Evolutionary conservation across 2,329 filamentous ascomycete species (phyloP).

Genomic region (Paracamarosporium sp.): DNA sequence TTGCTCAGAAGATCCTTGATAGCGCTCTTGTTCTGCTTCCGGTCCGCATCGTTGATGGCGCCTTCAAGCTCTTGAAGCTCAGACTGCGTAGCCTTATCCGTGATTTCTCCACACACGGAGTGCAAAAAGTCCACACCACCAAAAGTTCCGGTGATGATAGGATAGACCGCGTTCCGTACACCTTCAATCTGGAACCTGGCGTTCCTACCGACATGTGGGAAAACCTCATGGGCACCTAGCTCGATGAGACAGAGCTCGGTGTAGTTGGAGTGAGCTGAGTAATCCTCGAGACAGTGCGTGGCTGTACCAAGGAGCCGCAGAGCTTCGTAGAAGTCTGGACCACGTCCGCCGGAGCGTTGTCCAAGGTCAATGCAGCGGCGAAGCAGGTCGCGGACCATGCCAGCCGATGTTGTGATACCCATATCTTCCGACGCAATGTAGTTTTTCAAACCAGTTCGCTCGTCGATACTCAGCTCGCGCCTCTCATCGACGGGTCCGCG

Average conservation of each 20-base stretch:
- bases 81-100: constrained; percentile 88
- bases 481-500: constrained; percentile 82
- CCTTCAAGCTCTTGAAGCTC: constrained; percentile 89
- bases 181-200: constrained; percentile 76
- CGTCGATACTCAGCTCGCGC: constrained; percentile 80
- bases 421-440: constrained; percentile 88
- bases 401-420: constrained; percentile 81
- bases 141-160: constrained; percentile 89
- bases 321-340: constrained; percentile 85
- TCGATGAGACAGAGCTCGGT: constrained; percentile 87
- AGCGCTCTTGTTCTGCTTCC: constrained; percentile 73
- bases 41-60: constrained; percentile 70
- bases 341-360: constrained; percentile 73
- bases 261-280: constrained; percentile 93
- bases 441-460: constrained; percentile 74
- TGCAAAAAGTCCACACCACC: constrained; percentile 94
- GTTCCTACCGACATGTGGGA: constrained; percentile 82
- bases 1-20: constrained; percentile 81
- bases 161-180: constrained; percentile 72
- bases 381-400: constrained; percentile 77
- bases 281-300: constrained; percentile 88
- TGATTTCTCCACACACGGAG: constrained; percentile 79
- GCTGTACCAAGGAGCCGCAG: constrained; percentile 86
- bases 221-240: constrained; percentile 79
- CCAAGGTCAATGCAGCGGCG: constrained; percentile 78